Evolutionary conservation across 2,329 filamentous ascomycete genomes (phyloP).

Genomic region (Elsinoe fawcettii): DNA sequence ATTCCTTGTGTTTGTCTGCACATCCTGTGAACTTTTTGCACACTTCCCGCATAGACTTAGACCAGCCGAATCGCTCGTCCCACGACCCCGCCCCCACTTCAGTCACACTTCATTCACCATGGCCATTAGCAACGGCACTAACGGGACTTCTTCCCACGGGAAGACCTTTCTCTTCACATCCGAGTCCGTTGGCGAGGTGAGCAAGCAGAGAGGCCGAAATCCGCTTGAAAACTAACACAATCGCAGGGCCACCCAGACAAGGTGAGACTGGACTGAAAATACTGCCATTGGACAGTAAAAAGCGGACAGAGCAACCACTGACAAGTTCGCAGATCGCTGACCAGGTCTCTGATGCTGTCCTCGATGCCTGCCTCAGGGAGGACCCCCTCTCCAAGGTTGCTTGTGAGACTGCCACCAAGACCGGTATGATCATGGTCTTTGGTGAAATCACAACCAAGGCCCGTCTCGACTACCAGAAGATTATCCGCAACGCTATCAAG

Average conservation of each 20-base stretch:
- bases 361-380: constrained; percentile 92
- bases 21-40: neutral
- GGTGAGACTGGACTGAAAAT: constrained; percentile 5
- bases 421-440: constrained; percentile 98
- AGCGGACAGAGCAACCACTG: neutral
- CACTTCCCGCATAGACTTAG: constrained; percentile 2
- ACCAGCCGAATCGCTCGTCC: constrained; percentile 1
- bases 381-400: constrained; percentile 97
- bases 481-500: constrained; percentile 91
- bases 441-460: constrained; percentile 98
- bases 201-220: constrained; percentile 24
- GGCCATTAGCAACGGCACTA: constrained; percentile 21
- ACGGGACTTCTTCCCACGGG: constrained; percentile 16
- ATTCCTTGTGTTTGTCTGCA: neutral
- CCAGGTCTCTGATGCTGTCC: constrained; percentile 95
- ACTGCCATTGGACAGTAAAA: constrained; percentile 17
- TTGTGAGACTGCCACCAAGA: constrained; percentile 99
- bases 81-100: constrained; percentile 15
- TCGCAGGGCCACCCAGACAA: constrained; percentile 30
- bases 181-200: constrained; percentile 46
- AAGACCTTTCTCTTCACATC: constrained; percentile 39
- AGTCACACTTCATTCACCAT: constrained; percentile 16
- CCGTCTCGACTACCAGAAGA: constrained; percentile 93
- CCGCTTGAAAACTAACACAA: neutral
- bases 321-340: constrained; percentile 43